Percentiles rank a stretch among this genome's conserved stretches.
These are phyloP conservation scores for Colletotrichum karsti DNA, from an alignment of 2,329 filamentous ascomycete genomes.

Conservation along the genomic window DNA sequence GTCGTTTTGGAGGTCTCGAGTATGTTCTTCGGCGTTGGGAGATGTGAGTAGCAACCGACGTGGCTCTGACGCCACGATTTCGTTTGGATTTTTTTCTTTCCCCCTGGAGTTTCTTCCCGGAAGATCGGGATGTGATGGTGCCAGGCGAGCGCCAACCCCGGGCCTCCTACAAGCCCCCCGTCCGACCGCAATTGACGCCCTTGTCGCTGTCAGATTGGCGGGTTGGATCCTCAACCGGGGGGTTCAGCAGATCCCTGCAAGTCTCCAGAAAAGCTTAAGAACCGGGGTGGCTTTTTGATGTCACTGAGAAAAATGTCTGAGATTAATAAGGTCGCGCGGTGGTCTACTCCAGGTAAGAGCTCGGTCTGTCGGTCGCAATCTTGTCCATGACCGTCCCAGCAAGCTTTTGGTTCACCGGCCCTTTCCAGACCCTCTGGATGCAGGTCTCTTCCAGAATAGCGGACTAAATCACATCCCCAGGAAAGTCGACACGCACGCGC, in stretches of 20 bases:
- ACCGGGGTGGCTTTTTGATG: slow-evolving; percentile 2
- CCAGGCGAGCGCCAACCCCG: neutral
- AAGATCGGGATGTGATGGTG: neutral
- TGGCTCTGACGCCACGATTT: slow-evolving; percentile 6
- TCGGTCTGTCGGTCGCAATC: neutral
- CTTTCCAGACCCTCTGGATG: neutral
- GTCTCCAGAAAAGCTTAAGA: slow-evolving; percentile 16
- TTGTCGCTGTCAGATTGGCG: slow-evolving; percentile 8
- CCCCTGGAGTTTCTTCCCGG: neutral
- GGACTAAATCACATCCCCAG: too few species aligned
- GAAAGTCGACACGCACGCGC: too few species aligned
- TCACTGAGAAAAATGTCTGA: slow-evolving; percentile 1
- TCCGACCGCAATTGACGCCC: slow-evolving; percentile 1
- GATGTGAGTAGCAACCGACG: neutral
- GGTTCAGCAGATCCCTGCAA: slow-evolving; percentile 16
- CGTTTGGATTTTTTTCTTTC: neutral
- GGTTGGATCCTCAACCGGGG: neutral
- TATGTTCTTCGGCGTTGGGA: neutral
- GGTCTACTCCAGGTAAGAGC: neutral
- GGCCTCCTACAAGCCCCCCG: neutral
- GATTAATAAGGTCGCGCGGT: neutral
- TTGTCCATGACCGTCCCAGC: neutral
- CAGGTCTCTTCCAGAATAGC: too few species aligned
- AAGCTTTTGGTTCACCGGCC: neutral
- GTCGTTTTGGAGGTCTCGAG: neutral